Evolutionary conservation across 306 rosid genomes (phyloP), one percentile per base, ranked within the genome.

Genomic region (Gillenia trifoliata): DNA sequence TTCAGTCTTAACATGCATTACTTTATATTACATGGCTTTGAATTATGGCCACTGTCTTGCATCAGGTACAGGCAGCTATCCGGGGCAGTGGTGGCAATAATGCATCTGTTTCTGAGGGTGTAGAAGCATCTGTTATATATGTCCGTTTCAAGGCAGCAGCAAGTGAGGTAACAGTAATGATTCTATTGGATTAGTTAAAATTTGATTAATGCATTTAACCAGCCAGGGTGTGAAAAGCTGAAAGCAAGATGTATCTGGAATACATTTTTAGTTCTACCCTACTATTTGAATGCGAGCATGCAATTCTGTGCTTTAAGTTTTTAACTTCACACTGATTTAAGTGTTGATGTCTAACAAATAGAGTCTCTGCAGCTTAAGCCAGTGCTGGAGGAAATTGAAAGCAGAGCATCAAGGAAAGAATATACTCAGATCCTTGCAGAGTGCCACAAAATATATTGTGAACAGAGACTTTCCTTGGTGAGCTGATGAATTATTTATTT

Each of bases 91-190:
- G 90, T 56, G 86, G 86, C 71, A 86, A 77, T 88, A 94, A 82
- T 75, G 66, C 92, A 63, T 80, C 90, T 82, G 85, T 95, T 73
- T 90, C 99, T 12, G 99, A 95, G 86, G 98, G 99, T 78, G 98
- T 95, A 22, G 98, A 92, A 88, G 95, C 99, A 81, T 92, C 99
- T n/a, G 90, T 87, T 71, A 87, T 95, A 82, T 90, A 95, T 83
- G 97, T 95, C 62, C 96, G 98, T 75, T 95, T 95, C 86, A 91
- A 95, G 95, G 99, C 96, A 71, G 99, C 93, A 19, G 97, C 99
- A 65, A 89, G 92, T 80, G 98, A 95, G 96, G 99, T 89, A 87
- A 73, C 31, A 45, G 33, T 84, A 54, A 29, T 17, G 28, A 55
- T 70, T 78, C 67, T 36, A 69, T 43, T 50, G 70, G 67, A 76